Evolutionary conservation across 2,329 filamentous ascomycete genomes (phyloP).

Genomic region (Botrytis pseudocinerea): DNA sequence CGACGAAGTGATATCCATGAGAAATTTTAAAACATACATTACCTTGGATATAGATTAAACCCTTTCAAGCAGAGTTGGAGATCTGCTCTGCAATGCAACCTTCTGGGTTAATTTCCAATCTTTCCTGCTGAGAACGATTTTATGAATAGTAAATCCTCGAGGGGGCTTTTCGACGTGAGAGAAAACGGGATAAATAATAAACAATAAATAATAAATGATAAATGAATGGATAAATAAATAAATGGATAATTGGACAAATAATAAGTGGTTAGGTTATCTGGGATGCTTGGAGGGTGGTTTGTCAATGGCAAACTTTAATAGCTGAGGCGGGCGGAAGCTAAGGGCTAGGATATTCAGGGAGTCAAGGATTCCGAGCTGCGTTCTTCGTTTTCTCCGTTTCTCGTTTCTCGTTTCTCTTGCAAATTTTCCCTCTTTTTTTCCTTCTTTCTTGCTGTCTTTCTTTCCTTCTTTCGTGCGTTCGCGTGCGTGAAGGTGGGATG

Average conservation of each 20-base stretch:
- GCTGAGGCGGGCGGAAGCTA: not conserved
- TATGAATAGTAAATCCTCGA: not conserved
- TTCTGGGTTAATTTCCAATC: not conserved
- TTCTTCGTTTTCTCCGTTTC: not conserved
- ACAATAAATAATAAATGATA: not conserved
- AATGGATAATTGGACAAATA: no score
- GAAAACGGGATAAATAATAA: not conserved
- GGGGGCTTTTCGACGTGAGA: not conserved
- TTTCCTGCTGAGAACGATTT: not conserved
- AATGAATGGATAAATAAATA: no score
- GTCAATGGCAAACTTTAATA: not conserved
- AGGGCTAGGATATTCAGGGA: not conserved
- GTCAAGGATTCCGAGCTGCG: not conserved
- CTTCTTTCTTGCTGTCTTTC: not conserved
- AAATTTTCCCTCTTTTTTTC: not conserved
- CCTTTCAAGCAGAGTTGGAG: slow-evolving; percentile 3
- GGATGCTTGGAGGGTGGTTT: not conserved
- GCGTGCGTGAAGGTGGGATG: slow-evolving; percentile 10
- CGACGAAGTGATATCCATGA: slow-evolving; percentile 1
- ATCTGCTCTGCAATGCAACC: not conserved
- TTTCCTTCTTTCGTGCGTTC: not conserved
- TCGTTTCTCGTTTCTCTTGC: not conserved
- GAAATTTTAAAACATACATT: slow-evolving; percentile 16
- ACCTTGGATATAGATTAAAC: slow-evolving; percentile 18
- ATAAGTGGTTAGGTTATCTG: no score